Evolutionary conservation across 1,139 yeast genomes (phyloP).

Genomic region (Geotrichum restrictum): DNA sequence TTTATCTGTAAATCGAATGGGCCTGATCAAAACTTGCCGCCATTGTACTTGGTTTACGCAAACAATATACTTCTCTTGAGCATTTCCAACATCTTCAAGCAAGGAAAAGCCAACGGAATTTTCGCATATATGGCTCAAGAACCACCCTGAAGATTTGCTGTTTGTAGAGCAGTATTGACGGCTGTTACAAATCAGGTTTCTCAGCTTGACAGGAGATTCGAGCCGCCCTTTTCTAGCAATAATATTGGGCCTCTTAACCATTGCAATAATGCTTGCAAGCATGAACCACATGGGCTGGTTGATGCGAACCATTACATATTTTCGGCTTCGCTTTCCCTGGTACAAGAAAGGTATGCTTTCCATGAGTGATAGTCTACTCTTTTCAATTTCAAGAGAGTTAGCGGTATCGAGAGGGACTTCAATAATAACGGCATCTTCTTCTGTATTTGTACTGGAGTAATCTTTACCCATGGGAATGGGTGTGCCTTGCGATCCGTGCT

Average conservation of each 20-base stretch:
- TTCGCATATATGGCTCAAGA: conserved; percentile 34
- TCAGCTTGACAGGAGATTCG: conserved; percentile 19
- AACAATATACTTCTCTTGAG: conserved; percentile 28
- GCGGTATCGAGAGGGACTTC: conserved; percentile 20
- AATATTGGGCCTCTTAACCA: conserved; percentile 38
- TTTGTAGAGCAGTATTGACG: conserved; percentile 16
- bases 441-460: conserved; percentile 1
- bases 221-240: conserved; percentile 8
- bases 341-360: conserved; percentile 10
- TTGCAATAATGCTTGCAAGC: conserved; percentile 37
- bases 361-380: conserved; percentile 7
- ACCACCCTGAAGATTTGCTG: conserved; percentile 25
- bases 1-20: conserved; percentile 11
- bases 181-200: conserved; percentile 7
- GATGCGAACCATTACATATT: conserved; percentile 26
- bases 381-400: conserved; percentile 13
- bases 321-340: conserved; percentile 12
- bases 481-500: neutral
- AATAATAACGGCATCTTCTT: conserved; percentile 6
- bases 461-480: neutral
- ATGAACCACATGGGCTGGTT: conserved; percentile 40
- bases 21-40: conserved; percentile 37
- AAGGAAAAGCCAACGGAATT: conserved; percentile 36
- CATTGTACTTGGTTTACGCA: conserved; percentile 38
- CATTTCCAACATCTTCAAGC: conserved; percentile 24